Evolutionary conservation across 1,284 basidiomycete genomes (phyloP).

Genomic region (Schizopora paradoxa): DNA sequence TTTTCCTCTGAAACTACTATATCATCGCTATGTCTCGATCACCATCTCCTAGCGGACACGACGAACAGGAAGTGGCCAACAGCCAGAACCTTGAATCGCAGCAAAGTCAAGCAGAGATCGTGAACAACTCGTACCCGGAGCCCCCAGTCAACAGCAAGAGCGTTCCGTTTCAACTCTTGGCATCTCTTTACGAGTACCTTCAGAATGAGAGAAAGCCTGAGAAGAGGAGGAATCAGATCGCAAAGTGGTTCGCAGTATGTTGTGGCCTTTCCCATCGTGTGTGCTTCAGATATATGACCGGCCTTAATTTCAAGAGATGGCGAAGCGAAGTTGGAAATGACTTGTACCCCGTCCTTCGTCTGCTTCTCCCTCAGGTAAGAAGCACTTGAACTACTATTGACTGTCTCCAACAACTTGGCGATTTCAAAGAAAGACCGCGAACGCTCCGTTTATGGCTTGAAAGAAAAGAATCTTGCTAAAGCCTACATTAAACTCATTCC

Average conservation of each 20-base stretch:
- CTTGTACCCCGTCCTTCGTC: conserved; percentile 68
- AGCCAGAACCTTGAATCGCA: neutral
- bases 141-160: conserved; percentile 60
- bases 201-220: conserved; percentile 67
- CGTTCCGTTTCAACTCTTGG: conserved; percentile 62
- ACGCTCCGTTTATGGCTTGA: conserved; percentile 83
- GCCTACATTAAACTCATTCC: conserved; percentile 86
- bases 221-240: conserved; percentile 53
- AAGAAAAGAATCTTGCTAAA: conserved; percentile 88
- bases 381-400: neutral
- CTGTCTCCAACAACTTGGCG: neutral
- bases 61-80: too few relatives aligned
- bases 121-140: conserved; percentile 32
- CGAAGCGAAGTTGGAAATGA: conserved; percentile 67
- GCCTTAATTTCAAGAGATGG: conserved; percentile 54
- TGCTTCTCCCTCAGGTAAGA: conserved; percentile 70
- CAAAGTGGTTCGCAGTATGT: conserved; percentile 72
- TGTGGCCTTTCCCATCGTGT: neutral
- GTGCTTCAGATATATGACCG: neutral
- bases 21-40: too few relatives aligned
- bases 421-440: conserved; percentile 78
- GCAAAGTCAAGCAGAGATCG: neutral
- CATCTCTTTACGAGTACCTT: conserved; percentile 63
- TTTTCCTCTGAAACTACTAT: too few relatives aligned
- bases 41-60: too few relatives aligned